Evolutionary conservation across 2,329 filamentous ascomycete species (phyloP).

Genomic region (Xylaria sp.): DNA sequence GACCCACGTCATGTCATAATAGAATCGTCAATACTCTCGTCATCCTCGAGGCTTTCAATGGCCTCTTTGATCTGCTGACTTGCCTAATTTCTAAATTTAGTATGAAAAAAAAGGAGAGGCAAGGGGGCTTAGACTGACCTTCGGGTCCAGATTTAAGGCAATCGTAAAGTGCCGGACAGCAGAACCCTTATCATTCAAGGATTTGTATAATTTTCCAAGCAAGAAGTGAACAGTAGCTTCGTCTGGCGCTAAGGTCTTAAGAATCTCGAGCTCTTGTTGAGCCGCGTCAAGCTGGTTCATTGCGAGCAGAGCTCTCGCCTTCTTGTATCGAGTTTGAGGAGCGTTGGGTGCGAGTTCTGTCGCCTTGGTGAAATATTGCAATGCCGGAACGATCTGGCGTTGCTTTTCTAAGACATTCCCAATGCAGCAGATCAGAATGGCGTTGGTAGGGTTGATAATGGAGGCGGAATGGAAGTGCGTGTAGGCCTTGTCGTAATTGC

Average conservation of each 20-base stretch:
- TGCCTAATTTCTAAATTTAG: conserved; percentile 67
- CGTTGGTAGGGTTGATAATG: conserved; percentile 91
- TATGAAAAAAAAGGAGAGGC: neutral
- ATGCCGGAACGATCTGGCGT: conserved; percentile 80
- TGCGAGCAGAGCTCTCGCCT: conserved; percentile 86
- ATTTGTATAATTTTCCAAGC: conserved; percentile 84
- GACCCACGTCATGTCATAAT: conserved; percentile 65
- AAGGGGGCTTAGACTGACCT: conserved; percentile 68
- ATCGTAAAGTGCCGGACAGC: conserved; percentile 96
- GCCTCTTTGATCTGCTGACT: conserved; percentile 95
- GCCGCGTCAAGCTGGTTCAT: conserved; percentile 77
- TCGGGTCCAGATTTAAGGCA: conserved; percentile 94
- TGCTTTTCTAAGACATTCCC: conserved; percentile 90
- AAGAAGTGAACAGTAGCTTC: conserved; percentile 97
- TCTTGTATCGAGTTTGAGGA: conserved; percentile 90
- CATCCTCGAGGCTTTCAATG: conserved; percentile 90
- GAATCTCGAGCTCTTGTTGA: conserved; percentile 82
- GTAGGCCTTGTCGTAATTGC: conserved; percentile 90
- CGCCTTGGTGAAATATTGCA: conserved; percentile 84
- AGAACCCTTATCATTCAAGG: conserved; percentile 75
- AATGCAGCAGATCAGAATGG: conserved; percentile 91
- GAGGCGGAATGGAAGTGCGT: conserved; percentile 91
- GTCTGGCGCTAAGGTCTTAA: conserved; percentile 92
- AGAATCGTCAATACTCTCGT: conserved; percentile 75
- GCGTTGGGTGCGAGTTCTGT: conserved; percentile 84